These are phyloP conservation scores for Teratosphaeria destructans DNA, from an alignment of 2,329 filamentous ascomycete species.

Conservation along the genomic window DNA sequence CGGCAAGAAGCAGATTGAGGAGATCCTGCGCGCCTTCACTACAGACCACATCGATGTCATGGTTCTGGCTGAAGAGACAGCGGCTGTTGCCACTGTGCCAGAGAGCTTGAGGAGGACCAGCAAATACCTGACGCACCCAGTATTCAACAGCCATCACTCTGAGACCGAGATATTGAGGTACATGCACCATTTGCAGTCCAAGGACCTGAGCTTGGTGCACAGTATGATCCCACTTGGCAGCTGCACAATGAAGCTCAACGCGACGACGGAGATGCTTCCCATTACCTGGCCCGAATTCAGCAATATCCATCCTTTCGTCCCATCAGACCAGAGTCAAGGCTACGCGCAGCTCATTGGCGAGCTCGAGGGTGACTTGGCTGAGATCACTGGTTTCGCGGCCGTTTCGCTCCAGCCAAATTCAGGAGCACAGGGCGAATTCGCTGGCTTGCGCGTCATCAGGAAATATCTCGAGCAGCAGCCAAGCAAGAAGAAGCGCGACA, in stretches of 20 bases:
- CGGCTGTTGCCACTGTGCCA: constrained; percentile 37
- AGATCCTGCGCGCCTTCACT: constrained; percentile 48
- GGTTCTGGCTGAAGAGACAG: constrained; percentile 20
- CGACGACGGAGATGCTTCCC: constrained; percentile 84
- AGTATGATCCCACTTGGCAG: constrained; percentile 97
- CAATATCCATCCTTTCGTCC: constrained; percentile 72
- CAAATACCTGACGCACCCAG: constrained; percentile 72
- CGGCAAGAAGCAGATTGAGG: constrained; percentile 44
- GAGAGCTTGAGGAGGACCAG: constrained; percentile 58
- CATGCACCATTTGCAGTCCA: constrained; percentile 85
- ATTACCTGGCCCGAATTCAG: constrained; percentile 68
- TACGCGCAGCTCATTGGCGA: constrained; percentile 61
- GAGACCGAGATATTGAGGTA: constrained; percentile 92
- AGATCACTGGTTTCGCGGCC: constrained; percentile 83
- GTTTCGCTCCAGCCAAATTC: constrained; percentile 91
- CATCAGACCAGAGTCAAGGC: constrained; percentile 51
- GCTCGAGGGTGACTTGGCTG: constrained; percentile 64
- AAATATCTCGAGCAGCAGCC: constrained; percentile 64
- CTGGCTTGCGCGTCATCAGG: constrained; percentile 77
- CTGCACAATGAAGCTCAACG: constrained; percentile 94
- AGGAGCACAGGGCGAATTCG: constrained; percentile 89
- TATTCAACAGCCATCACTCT: constrained; percentile 91
- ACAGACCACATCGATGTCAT: constrained; percentile 30
- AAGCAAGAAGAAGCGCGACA: constrained; percentile 66
- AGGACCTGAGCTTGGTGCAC: constrained; percentile 86